Evolutionary conservation across 2,329 filamentous ascomycete genomes (phyloP), one percentile per base, ranked within the genome.

Genomic region (Fusarium sp.): DNA sequence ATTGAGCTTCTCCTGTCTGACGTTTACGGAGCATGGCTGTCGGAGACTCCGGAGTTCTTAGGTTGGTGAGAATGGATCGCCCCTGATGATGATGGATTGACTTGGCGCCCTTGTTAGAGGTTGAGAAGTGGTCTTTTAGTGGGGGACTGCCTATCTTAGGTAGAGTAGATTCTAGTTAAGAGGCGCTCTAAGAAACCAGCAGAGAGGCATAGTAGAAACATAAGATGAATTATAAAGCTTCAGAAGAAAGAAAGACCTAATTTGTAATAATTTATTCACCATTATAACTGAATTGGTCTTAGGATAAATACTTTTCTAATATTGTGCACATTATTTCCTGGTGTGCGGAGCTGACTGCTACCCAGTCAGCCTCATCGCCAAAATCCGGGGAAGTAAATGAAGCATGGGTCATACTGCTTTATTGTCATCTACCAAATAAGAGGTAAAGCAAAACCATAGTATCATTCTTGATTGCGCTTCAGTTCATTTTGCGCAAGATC

Each of bases 11-110:
- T 53, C 48, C 21, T 26, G 50, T 46, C 15, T 70, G 74, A 21
- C 77, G 76, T 63, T 76, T 75, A 21, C 76, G 76, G 57, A 76
- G 60, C 75, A 78, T 79, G 56, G 60, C 42, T 50, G 44, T 43
- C 60, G 68, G 65, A 69, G 63, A 39, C 43, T 57, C 62, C 63
- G 54, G 67, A 61, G 41, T 29, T 15, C 57, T 49, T 52, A 41
- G 46, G 49, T 50, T 62, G 59, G 50, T 69, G 48, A 68, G 57
- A 67, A 68, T 41, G 37, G 26, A 57, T 23, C 29, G 39, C 29
- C 67, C 66, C 62, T 59, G 47, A 70, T 68, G 63, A 70, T 56
- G 54, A 54, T 71, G 37, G 42, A 57, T 57, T 39, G 61, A 66
- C 66, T 57, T 66, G 60, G 67, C 64, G 26, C 24, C 29, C 42